Conservation (phyloP, 2,329 filamentous ascomycete genomes). For the Colletotrichum sp. region DNA sequence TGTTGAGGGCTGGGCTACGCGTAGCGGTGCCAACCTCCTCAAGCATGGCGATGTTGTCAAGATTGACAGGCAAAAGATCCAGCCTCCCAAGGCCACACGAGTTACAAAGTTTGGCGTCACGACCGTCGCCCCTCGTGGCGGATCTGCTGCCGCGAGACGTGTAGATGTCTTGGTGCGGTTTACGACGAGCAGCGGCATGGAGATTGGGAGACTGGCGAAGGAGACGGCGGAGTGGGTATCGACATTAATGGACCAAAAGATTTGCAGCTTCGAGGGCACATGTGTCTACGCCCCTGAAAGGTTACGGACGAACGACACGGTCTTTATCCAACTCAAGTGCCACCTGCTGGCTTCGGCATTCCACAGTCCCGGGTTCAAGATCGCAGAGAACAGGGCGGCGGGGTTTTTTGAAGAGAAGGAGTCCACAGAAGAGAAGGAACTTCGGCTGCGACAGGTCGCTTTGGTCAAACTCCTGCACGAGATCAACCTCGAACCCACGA, state of each 20-base stretch:
- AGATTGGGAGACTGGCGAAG: constrained; percentile 86
- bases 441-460: constrained; percentile 85
- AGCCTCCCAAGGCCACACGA: constrained; percentile 57
- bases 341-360: constrained; percentile 80
- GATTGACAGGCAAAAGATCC: constrained; percentile 85
- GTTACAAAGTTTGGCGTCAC: constrained; percentile 42
- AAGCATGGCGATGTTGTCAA: constrained; percentile 82
- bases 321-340: constrained; percentile 88
- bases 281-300: constrained; percentile 90
- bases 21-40: constrained; percentile 77
- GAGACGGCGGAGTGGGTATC: constrained; percentile 93
- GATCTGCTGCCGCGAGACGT: constrained; percentile 64
- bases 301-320: constrained; percentile 87
- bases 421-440: constrained; percentile 80
- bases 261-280: constrained; percentile 85
- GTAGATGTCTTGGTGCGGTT: constrained; percentile 92
- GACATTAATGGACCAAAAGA: constrained; percentile 85
- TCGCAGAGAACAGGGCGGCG: constrained; percentile 72
- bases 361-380: constrained; percentile 63
- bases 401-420: constrained; percentile 86
- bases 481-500: constrained; percentile 80
- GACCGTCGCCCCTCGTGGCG: constrained; percentile 38
- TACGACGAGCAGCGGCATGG: constrained; percentile 77
- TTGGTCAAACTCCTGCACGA: constrained; percentile 90
- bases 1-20: constrained; percentile 89